Conservation (phyloP, 208 protist genomes). For the Angomonas deanei region DNA sequence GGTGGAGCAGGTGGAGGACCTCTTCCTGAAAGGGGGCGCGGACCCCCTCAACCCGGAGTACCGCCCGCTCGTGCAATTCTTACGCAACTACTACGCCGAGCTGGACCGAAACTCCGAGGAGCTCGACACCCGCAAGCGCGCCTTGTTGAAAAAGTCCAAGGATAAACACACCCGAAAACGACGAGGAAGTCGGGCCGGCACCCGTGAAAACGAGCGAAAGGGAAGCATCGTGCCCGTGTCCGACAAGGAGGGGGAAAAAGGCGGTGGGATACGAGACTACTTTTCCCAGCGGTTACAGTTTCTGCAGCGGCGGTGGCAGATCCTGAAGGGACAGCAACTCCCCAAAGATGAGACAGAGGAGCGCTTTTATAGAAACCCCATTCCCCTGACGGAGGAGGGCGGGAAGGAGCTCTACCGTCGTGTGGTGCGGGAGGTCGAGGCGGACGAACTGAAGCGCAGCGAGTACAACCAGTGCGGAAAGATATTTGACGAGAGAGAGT, state of each 20-base stretch:
- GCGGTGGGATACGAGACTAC: background rate
- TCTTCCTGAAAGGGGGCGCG: conserved; percentile 49
- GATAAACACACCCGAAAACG: background rate
- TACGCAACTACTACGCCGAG: conserved; percentile 57
- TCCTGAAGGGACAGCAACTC: conserved; percentile 14
- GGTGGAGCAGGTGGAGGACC: conserved; percentile 44
- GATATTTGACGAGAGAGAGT: conserved; percentile 23
- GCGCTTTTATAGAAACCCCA: conserved; percentile 35
- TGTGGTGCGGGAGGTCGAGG: conserved; percentile 16
- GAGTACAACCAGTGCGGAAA: conserved; percentile 16
- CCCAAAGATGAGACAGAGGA: conserved; percentile 39
- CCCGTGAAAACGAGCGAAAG: background rate
- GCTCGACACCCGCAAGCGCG: background rate
- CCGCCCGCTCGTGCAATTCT: conserved; percentile 37
- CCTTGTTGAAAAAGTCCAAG: background rate
- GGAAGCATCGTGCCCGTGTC: background rate
- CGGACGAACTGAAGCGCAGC: conserved; percentile 14
- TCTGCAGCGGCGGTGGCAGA: conserved; percentile 62
- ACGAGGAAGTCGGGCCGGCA: conserved; percentile 2
- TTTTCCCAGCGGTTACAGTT: conserved; percentile 28
- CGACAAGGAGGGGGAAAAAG: too few relatives aligned
- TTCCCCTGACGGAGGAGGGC: conserved; percentile 50
- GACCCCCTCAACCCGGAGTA: conserved; percentile 73
- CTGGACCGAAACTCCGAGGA: conserved; percentile 5
- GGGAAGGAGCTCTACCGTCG: conserved; percentile 19